These are phyloP conservation scores for Zygoascus ofunaensis DNA, from an alignment of 805 yeast genomes.

Conservation along the genomic window DNA sequence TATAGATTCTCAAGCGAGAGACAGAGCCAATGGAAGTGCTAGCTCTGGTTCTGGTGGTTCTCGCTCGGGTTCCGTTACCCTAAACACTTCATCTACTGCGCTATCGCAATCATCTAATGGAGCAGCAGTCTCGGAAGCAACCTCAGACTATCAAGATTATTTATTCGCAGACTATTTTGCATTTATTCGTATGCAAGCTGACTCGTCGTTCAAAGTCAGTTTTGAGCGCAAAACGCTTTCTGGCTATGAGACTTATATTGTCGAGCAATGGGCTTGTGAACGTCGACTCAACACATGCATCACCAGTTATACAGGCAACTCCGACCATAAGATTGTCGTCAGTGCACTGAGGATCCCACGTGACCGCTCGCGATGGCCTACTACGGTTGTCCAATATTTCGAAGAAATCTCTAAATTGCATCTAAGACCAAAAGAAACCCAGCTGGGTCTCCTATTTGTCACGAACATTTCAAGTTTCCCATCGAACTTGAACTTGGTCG, in stretches of 20 bases:
- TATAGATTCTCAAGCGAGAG: no score
- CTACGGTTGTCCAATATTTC: conserved; percentile 48
- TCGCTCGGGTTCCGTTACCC: no score
- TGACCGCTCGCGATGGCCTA: conserved; percentile 41
- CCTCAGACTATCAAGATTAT: conserved; percentile 18
- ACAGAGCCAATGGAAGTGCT: no score
- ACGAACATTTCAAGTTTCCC: conserved; percentile 79
- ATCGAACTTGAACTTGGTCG: conserved; percentile 59
- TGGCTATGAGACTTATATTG: conserved; percentile 85
- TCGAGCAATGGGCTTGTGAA: conserved; percentile 88
- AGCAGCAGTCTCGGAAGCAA: no score
- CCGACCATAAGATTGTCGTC: conserved; percentile 52
- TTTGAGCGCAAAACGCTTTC: conserved; percentile 40
- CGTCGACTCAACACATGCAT: conserved; percentile 59
- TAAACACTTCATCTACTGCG: no score
- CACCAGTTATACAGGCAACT: conserved; percentile 79
- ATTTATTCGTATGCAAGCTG: conserved; percentile 16
- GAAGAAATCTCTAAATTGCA: conserved; percentile 57
- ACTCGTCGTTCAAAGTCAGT: conserved; percentile 23
- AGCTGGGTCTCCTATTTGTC: conserved; percentile 57
- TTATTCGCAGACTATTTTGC: conserved; percentile 26
- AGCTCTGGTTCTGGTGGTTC: no score
- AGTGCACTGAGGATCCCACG: conserved; percentile 47
- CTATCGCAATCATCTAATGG: no score
- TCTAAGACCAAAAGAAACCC: conserved; percentile 58